A percentile compares a stretch with the other conserved stretches of the same genome.
Evolutionary conservation across 2,329 filamentous ascomycete genomes (phyloP).

Genomic region (Gliomastix tumulicola): DNA sequence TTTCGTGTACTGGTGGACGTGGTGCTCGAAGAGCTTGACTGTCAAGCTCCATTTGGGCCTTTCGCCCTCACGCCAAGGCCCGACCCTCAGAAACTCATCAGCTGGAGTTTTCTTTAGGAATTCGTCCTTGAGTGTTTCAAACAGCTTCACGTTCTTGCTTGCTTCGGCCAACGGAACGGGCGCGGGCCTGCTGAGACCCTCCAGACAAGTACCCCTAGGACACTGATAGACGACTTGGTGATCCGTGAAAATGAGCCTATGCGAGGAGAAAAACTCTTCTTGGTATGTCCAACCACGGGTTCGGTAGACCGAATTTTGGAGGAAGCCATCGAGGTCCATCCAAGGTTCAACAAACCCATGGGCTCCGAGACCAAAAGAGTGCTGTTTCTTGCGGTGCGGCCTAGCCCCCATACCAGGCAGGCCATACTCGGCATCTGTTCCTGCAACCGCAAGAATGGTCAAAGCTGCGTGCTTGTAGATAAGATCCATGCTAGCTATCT

Average conservation of each 20-base stretch:
- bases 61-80: too few relatives aligned
- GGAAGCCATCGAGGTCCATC: background rate
- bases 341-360: background rate
- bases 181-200: too few relatives aligned
- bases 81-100: background rate
- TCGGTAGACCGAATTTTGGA: background rate
- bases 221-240: too few relatives aligned
- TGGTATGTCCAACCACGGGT: background rate
- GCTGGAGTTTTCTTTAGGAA: background rate
- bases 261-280: background rate
- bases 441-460: background rate
- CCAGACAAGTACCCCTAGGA: too few relatives aligned
- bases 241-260: background rate
- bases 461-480: background rate
- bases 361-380: background rate
- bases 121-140: background rate
- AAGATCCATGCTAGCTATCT: background rate
- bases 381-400: background rate
- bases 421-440: background rate
- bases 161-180: background rate
- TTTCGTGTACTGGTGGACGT: too few relatives aligned
- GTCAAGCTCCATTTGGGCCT: too few relatives aligned
- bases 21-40: too few relatives aligned
- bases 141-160: background rate
- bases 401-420: background rate